Evolutionary conservation across 306 rosid species (phyloP).

Genomic region (Morella rubra): DNA sequence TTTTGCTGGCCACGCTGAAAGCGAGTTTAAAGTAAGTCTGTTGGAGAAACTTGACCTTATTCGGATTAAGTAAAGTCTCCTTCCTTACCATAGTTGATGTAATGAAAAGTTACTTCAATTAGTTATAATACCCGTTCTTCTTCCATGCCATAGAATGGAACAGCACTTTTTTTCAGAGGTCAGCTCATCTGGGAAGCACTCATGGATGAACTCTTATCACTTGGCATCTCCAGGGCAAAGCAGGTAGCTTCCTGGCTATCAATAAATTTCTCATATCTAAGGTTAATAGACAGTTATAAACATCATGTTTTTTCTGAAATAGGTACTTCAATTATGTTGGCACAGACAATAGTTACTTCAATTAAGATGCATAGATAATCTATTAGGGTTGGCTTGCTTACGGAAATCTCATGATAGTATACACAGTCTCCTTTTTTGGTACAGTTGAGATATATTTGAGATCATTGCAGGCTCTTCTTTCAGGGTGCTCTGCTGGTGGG

Average conservation of each 20-base stretch:
- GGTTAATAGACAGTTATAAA: background rate
- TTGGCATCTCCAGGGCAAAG: conserved; percentile 79
- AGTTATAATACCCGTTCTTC: conserved; percentile 10
- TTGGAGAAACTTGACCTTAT: conserved; percentile 9
- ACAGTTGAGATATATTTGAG: conserved; percentile 10
- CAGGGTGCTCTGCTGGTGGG: conserved; percentile 99
- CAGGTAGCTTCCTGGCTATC: conserved; percentile 48
- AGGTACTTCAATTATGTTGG: background rate
- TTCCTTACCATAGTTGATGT: background rate
- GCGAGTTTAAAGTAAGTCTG: conserved; percentile 51
- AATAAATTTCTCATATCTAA: background rate
- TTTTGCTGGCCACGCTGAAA: conserved; percentile 77
- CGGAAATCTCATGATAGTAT: background rate
- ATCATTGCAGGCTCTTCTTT: conserved; percentile 78
- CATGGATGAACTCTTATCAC: conserved; percentile 74
- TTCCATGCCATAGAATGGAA: conserved; percentile 44
- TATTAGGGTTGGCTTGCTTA: background rate
- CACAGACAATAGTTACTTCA: background rate
- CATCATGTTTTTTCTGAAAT: background rate
- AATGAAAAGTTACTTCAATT: conserved; percentile 1
- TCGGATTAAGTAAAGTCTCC: background rate
- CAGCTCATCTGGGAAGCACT: conserved; percentile 86
- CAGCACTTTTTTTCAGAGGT: conserved; percentile 75
- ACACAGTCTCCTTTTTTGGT: background rate
- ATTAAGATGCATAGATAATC: background rate